Base-by-base conservation (phyloP, 1,284 basidiomycete species). In the Cryptococcus sp. region DNA sequence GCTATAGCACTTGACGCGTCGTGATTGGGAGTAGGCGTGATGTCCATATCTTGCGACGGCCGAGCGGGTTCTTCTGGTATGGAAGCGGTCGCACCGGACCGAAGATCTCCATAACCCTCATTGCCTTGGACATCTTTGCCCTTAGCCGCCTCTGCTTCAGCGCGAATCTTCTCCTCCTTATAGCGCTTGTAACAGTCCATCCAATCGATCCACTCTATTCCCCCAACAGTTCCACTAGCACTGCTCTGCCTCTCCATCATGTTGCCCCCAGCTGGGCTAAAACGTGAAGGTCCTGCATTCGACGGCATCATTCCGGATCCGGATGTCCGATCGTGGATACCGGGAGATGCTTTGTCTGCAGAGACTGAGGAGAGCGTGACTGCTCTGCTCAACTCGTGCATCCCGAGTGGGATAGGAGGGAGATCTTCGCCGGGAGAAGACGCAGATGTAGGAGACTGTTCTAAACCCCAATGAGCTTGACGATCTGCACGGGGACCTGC, bases 201-300 rank as follows among this genome's bases (percentile, higher is more conserved):
- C 83, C 83, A 84, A 64, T 84, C 83, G 30, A 84, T 81, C 83
- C 83, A 84, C 63, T 84, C 83, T 55, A 84, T 81, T 39, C 82
- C 82, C 11, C 73, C 70, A 11, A 78, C 62, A 13, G 67, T 65
- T 2, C 72, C 76, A 7, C 68, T 69, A 2, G 69, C 59, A 30
- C 71, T 72, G 1, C 55, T 55, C 47, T 69, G 66, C 17, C 67
- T 70, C 52, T 70, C 71, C 71, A 78, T 74, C 0, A 47, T 46
- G 3, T 65, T 50, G 3, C 59, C 55, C 23, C 54, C 57, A 4
- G 39, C n/a, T 13, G 45, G 47, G 10, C 39, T 50, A 47, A 66
- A 67, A 13, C 61, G 50, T 11, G 64, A 62, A 1, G 63, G 62
- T 11, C 61, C 63, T 11, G 57, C 50, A 30, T 63, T 60, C 8